Evolutionary conservation across 768 basidiomycete genomes (phyloP).

Genomic region (Pleurotus citrinopileatus): DNA sequence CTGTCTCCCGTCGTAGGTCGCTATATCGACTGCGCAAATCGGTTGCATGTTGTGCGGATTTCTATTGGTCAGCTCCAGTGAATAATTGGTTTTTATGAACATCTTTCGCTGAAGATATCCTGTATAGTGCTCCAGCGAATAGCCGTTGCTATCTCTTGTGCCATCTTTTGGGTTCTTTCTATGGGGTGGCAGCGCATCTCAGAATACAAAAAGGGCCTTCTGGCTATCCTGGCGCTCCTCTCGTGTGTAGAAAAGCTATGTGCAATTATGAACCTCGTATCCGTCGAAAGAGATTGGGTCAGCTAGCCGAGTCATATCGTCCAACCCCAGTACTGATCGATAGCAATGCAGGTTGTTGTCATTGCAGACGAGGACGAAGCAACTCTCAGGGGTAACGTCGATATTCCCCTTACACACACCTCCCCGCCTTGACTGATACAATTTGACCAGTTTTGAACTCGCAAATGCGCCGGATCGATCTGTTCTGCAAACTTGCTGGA

Average conservation of each 20-base stretch:
- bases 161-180: conserved; percentile 16
- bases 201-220: not conserved
- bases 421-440: not conserved
- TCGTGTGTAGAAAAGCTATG: conserved; percentile 26
- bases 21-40: conserved; percentile 19
- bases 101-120: not conserved
- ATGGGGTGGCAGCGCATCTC: not conserved
- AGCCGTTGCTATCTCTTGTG: conserved; percentile 20
- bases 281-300: conserved; percentile 28
- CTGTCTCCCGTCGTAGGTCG: conserved; percentile 20
- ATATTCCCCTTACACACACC: not conserved
- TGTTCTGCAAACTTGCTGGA: conserved; percentile 17
- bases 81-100: not conserved
- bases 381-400: conserved; percentile 3
- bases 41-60: conserved; percentile 20
- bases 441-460: conserved; percentile 19
- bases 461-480: conserved; percentile 28
- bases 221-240: conserved; percentile 13
- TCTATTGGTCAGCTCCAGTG: conserved; percentile 18
- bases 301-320: not conserved
- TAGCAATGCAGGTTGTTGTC: conserved; percentile 5
- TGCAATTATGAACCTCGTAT: conserved; percentile 22
- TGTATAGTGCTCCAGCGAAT: conserved; percentile 18
- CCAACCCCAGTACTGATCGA: not conserved
- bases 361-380: conserved; percentile 6